Conservation (phyloP, 2,329 filamentous ascomycete genomes). For the Sporothrix globosa region DNA sequence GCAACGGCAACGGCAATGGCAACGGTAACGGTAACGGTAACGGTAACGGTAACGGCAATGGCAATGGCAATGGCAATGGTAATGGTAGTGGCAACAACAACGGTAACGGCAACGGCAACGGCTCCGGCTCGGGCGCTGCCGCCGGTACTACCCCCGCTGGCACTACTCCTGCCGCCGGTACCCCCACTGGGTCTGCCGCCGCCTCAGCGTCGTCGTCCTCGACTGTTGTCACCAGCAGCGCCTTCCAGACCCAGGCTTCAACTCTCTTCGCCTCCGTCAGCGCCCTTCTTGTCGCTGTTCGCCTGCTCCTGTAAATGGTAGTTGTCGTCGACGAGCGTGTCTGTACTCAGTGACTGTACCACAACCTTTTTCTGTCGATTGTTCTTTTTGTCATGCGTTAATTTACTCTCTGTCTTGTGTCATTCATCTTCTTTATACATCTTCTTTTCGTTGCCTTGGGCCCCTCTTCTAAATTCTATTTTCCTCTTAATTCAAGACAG, state of each 20-base stretch:
- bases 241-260: slow-evolving; percentile 23
- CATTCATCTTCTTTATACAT: neutral
- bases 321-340: neutral
- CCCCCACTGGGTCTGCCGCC: neutral
- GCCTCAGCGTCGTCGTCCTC: neutral
- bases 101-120: neutral
- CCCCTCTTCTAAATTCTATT: neutral
- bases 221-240: slow-evolving; percentile 11
- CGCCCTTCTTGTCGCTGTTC: slow-evolving; percentile 8
- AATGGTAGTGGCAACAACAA: neutral
- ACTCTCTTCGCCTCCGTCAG: neutral
- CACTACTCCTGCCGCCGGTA: neutral
- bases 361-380: neutral
- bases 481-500: neutral
- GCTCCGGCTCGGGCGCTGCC: neutral
- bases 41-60: neutral
- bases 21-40: neutral
- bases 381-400: neutral
- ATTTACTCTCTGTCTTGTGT: neutral
- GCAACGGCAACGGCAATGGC: neutral
- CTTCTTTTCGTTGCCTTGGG: slow-evolving; percentile 6
- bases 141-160: neutral
- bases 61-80: neutral
- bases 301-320: slow-evolving; percentile 5
- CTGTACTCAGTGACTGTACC: neutral